Evolutionary conservation across 2,329 filamentous ascomycete species (phyloP).

Genomic region (Alternaria novae-zelandiae): DNA sequence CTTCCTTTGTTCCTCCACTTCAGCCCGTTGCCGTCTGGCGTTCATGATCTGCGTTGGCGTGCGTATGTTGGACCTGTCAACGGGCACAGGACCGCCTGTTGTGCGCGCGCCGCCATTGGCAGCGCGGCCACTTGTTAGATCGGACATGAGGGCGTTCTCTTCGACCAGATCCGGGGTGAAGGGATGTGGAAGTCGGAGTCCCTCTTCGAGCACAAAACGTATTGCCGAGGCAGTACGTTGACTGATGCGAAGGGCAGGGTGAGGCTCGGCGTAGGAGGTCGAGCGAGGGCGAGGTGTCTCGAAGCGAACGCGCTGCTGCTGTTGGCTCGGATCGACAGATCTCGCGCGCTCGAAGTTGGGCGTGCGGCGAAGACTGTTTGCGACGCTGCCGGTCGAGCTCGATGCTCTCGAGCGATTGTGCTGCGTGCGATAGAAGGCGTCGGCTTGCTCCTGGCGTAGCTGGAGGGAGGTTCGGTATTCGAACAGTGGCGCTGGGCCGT

Average conservation of each 20-base stretch:
- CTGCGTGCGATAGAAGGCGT: constrained; percentile 42
- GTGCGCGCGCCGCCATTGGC: constrained; percentile 65
- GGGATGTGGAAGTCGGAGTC: constrained; percentile 77
- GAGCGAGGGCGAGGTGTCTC: constrained; percentile 37
- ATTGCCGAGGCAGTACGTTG: constrained; percentile 87
- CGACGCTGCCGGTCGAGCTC: constrained; percentile 59
- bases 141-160: constrained; percentile 91
- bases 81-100: constrained; percentile 60
- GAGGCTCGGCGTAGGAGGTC: constrained; percentile 49
- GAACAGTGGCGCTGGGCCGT: constrained; percentile 34
- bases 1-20: constrained; percentile 61
- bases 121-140: constrained; percentile 69
- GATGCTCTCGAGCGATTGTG: constrained; percentile 56
- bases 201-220: constrained; percentile 90
- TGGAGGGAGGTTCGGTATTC: constrained; percentile 47
- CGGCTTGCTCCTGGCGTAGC: constrained; percentile 53
- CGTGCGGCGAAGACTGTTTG: constrained; percentile 61
- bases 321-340: constrained; percentile 53
- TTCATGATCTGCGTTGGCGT: constrained; percentile 93
- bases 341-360: constrained; percentile 56
- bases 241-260: constrained; percentile 73
- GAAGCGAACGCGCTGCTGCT: constrained; percentile 45
- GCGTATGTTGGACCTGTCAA: constrained; percentile 67
- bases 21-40: constrained; percentile 76
- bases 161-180: constrained; percentile 87